Conservation (phyloP, 2,329 filamentous ascomycete genomes). For the Botrytis paeoniae region DNA sequence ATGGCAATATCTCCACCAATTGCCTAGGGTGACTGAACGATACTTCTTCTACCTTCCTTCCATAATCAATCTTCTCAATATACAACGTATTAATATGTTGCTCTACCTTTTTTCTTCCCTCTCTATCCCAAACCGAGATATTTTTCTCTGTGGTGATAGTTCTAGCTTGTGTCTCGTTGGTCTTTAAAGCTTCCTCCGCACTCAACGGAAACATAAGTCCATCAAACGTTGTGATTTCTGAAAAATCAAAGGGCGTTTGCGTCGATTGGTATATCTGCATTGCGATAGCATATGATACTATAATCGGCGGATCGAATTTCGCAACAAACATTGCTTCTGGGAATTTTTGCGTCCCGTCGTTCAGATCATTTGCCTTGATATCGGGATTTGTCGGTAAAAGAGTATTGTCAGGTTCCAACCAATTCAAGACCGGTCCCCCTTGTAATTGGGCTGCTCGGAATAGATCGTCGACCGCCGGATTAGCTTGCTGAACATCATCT, state of each 20-base stretch:
- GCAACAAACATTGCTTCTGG: slow-evolving; percentile 74
- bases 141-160: slow-evolving; percentile 50
- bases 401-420: slow-evolving; percentile 69
- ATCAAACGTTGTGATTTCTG: slow-evolving; percentile 45
- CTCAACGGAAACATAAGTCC: slow-evolving; percentile 52
- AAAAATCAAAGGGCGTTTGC: slow-evolving; percentile 57
- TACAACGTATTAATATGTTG: slow-evolving; percentile 60
- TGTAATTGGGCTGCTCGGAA: slow-evolving; percentile 35
- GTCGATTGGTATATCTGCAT: slow-evolving; percentile 59
- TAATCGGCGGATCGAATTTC: slow-evolving; percentile 69
- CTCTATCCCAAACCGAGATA: slow-evolving; percentile 42
- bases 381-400: slow-evolving; percentile 47
- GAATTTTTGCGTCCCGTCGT: slow-evolving; percentile 55
- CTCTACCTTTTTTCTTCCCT: slow-evolving; percentile 31
- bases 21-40: slow-evolving; percentile 78
- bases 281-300: slow-evolving; percentile 64
- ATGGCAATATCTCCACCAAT: slow-evolving; percentile 69
- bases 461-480: slow-evolving; percentile 45
- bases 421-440: slow-evolving; percentile 54
- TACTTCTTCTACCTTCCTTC: slow-evolving; percentile 62
- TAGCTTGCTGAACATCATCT: slow-evolving; percentile 58
- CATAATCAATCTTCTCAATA: slow-evolving; percentile 71
- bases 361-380: slow-evolving; percentile 51
- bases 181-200: slow-evolving; percentile 47
- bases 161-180: slow-evolving; percentile 50